phyloP scores from a whole-genome alignment of 2,329 filamentous ascomycete genomes.

The Venturia carpophila region DNA sequence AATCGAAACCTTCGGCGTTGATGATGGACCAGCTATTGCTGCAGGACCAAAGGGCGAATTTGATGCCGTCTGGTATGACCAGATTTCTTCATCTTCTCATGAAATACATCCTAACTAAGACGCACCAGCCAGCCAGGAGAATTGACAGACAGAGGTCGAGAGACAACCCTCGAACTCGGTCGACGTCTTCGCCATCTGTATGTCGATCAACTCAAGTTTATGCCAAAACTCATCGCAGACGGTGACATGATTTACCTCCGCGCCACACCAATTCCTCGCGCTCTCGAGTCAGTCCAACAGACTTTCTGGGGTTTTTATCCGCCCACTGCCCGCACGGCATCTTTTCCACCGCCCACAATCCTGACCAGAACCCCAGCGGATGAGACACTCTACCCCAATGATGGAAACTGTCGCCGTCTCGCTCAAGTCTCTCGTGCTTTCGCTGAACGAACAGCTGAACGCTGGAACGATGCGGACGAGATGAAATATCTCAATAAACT shows the following conservation, averaged over 20 bases:
- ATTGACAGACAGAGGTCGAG: constrained; percentile 42
- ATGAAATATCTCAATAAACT: constrained; percentile 75
- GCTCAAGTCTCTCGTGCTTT: constrained; percentile 41
- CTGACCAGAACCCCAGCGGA: constrained; percentile 39
- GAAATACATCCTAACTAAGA: neutral
- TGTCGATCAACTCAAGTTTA: constrained; percentile 42
- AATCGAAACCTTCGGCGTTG: constrained; percentile 70
- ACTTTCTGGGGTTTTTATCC: constrained; percentile 44
- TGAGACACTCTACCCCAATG: constrained; percentile 45
- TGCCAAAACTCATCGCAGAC: constrained; percentile 37
- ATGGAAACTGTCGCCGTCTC: constrained; percentile 42
- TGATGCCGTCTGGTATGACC: constrained; percentile 71
- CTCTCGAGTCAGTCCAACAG: constrained; percentile 44
- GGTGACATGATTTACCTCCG: constrained; percentile 40
- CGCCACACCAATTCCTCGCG: constrained; percentile 43
- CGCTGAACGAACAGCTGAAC: constrained; percentile 39
- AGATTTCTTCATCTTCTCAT: neutral
- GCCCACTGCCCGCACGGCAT: constrained; percentile 33
- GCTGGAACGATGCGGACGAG: constrained; percentile 56
- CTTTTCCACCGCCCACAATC: constrained; percentile 38
- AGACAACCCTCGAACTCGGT: constrained; percentile 42
- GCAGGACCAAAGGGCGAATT: constrained; percentile 59
- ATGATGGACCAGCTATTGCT: constrained; percentile 58
- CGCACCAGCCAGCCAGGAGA: constrained; percentile 38
- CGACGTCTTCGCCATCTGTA: constrained; percentile 43